Percentiles rank a stretch among this genome's conserved stretches.
Conservation (phyloP, 2,329 filamentous ascomycete genomes). For the Rutstroemia sp. region DNA sequence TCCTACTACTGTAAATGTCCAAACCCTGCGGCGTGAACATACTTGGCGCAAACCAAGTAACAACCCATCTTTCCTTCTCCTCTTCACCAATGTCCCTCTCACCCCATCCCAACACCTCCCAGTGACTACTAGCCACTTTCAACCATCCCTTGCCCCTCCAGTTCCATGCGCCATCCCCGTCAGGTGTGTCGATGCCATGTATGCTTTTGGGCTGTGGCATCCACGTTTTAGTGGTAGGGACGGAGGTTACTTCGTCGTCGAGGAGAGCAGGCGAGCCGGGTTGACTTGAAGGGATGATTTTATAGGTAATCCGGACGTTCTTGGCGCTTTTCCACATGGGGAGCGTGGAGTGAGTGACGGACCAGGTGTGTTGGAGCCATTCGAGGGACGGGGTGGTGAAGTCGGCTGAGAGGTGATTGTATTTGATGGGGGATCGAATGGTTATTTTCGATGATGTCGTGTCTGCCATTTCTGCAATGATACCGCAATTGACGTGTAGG, state of each 20-base stretch:
- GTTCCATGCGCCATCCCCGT: slow-evolving; percentile 46
- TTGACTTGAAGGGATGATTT: slow-evolving; percentile 34
- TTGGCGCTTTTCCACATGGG: slow-evolving; percentile 73
- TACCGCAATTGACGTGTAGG: not conserved
- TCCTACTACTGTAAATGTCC: slow-evolving; percentile 65
- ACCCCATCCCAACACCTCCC: slow-evolving; percentile 77
- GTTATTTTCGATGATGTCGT: not conserved
- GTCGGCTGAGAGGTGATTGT: slow-evolving; percentile 7
- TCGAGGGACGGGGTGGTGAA: slow-evolving; percentile 30
- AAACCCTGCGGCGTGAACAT: slow-evolving; percentile 76
- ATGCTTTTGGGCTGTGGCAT: slow-evolving; percentile 49
- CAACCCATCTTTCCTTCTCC: slow-evolving; percentile 52
- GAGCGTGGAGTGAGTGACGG: slow-evolving; percentile 68
- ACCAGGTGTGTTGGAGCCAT: slow-evolving; percentile 62
- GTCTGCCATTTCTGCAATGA: not conserved
- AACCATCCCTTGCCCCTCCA: slow-evolving; percentile 76
- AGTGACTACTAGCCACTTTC: slow-evolving; percentile 64
- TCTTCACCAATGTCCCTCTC: slow-evolving; percentile 32
- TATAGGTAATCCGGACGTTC: slow-evolving; percentile 77
- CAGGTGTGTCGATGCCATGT: slow-evolving; percentile 53
- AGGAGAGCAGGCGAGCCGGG: slow-evolving; percentile 32
- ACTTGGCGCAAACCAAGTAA: slow-evolving; percentile 80
- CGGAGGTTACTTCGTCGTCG: slow-evolving; percentile 68
- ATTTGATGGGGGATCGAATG: slow-evolving; percentile 12
- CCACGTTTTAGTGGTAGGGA: slow-evolving; percentile 37